Conservation (phyloP, 1,284 basidiomycete species). For the Ceratobasidium sp. region DNA sequence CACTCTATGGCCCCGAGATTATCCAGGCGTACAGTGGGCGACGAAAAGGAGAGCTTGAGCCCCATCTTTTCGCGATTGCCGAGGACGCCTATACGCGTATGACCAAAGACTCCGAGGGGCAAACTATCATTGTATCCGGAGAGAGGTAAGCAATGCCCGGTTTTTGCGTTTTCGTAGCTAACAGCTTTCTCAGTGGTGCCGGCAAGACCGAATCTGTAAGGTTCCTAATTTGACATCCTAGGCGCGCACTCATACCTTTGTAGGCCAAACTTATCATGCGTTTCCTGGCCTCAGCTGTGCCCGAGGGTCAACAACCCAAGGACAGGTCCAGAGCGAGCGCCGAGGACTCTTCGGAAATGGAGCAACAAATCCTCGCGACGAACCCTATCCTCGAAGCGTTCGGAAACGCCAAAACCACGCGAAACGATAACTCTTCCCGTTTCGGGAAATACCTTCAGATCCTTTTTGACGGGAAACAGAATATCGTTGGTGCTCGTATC, state of each 20-base stretch:
- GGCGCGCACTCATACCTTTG: constrained; percentile 43
- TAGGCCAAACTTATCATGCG: constrained; percentile 99
- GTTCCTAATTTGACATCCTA: constrained; percentile 40
- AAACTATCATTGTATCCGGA: constrained; percentile 99
- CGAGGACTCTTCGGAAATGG: constrained; percentile 92
- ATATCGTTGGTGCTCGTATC: constrained; percentile 97
- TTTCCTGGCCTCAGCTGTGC: constrained; percentile 95
- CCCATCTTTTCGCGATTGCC: constrained; percentile 98
- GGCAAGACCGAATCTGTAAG: constrained; percentile 97
- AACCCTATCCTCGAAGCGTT: constrained; percentile 99
- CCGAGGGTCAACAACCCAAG: constrained; percentile 66
- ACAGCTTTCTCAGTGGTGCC: constrained; percentile 80
- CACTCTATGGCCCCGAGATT: constrained; percentile 94
- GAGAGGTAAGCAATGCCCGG: constrained; percentile 76
- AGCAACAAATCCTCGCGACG: constrained; percentile 96
- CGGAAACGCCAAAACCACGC: constrained; percentile 98
- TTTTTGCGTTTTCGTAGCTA: constrained; percentile 52
- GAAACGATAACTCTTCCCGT: constrained; percentile 98
- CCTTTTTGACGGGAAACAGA: constrained; percentile 93
- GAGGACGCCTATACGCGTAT: constrained; percentile 99
- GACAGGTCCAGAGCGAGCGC: constrained; percentile 76
- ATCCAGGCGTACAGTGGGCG: constrained; percentile 97
- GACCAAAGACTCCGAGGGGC: constrained; percentile 93
- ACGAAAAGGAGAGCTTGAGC: constrained; percentile 94
- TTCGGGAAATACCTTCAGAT: constrained; percentile 99